A percentile compares a stretch with the other conserved stretches of the same genome.
Evolutionary conservation across 2,329 filamentous ascomycete species (phyloP).

Genomic region (Epichloe uncinata): DNA sequence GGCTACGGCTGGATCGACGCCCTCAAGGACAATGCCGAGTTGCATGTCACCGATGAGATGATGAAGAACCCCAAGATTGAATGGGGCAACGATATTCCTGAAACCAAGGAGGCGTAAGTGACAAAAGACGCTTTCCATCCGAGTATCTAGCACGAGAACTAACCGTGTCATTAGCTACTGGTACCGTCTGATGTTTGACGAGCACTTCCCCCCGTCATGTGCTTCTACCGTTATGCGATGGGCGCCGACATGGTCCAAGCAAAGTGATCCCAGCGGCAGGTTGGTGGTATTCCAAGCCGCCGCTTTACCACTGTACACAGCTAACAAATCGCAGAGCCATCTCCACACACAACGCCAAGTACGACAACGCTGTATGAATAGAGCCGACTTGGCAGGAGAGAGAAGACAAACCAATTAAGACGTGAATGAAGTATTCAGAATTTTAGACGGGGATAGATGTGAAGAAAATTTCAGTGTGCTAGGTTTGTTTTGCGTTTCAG

Average conservation of each 20-base stretch:
- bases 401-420: not conserved
- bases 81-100: constrained; percentile 86
- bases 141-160: not conserved
- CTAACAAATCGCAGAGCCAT: constrained; percentile 48
- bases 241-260: constrained; percentile 95
- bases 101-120: constrained; percentile 84
- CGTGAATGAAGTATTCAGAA: not conserved
- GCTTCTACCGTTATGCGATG: constrained; percentile 90
- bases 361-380: constrained; percentile 35
- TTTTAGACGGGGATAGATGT: not conserved
- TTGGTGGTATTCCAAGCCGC: constrained; percentile 21
- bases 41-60: constrained; percentile 88
- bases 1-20: constrained; percentile 98
- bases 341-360: constrained; percentile 61
- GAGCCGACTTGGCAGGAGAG: not conserved
- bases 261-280: constrained; percentile 90
- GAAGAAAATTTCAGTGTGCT: not conserved
- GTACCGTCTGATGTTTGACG: constrained; percentile 98
- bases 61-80: constrained; percentile 96
- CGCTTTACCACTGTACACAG: not conserved
- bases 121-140: too few relatives aligned
- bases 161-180: constrained; percentile 50
- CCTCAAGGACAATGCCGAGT: constrained; percentile 86
- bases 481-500: not conserved
- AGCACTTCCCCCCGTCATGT: constrained; percentile 82